Evolutionary conservation across 208 protist genomes (phyloP), one percentile per base, ranked within the genome.

Genomic region (Wallacemonas sp.): DNA sequence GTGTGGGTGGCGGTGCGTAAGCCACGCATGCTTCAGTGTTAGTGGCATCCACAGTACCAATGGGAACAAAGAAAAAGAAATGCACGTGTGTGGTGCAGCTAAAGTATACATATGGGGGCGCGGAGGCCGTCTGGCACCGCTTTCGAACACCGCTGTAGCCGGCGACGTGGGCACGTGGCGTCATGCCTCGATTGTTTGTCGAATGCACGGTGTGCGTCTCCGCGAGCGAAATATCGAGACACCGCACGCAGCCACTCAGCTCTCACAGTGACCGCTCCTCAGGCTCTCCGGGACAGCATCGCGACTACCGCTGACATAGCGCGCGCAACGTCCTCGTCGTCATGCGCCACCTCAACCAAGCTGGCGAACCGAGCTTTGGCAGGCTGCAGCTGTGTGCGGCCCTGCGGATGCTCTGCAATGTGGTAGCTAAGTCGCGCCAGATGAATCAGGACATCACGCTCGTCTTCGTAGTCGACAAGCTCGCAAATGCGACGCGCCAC

Each of bases 361-460:
- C 68, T 70, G 9, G 55, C 59, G 27, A 94, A 64, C 1, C 81
- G 72, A n/a, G 71, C 66, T 49, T 79, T 67, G n/a, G 68, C 78
- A 0, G 26, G 54, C 1, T 78, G 66, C 27, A 94, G 72, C 26
- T 73, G 74, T 5, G 59, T 46, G 1, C 85, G 75, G 19, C 82
- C 89, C 22, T 54, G 46, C 12, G 85, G 83, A 42, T 80, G 86
- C 71, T 93, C 89, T 5, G 85, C 83, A 28, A 95, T 27, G 63
- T 84, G 79, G 47, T 83, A 79, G 34, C 87, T 69, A 1, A 84
- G 70, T 11, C 79, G 80, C 12, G 86, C 70, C 58, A 93, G 70
- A 70, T 90, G 77, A 17, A 85, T 78, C 44, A 95, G 75, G 2
- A 95, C 86, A 47, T 96, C 90, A 0, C 86, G 84, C 66, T 96